A percentile compares a stretch with the other conserved stretches of the same genome.
phyloP scores from a whole-genome alignment of 306 rosid genomes.

The Vachellia collinsii region DNA sequence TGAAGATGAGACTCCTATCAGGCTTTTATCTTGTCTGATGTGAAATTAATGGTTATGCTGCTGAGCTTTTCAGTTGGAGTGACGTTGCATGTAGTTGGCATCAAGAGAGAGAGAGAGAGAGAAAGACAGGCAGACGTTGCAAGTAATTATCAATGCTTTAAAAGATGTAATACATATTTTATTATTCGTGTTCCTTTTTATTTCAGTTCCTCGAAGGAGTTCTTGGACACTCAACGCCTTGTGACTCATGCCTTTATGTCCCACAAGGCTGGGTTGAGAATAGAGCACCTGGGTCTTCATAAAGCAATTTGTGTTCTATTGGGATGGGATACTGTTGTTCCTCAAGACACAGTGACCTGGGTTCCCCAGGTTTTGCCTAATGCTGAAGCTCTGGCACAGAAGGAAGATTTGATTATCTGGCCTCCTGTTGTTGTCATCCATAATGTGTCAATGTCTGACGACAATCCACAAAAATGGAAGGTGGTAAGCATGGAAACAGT shows the following conservation, averaged over 20 bases:
- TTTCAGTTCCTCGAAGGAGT: conserved; percentile 88
- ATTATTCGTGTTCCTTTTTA: conserved; percentile 34
- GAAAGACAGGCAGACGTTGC: too few relatives aligned
- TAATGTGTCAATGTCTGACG: conserved; percentile 73
- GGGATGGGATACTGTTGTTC: conserved; percentile 87
- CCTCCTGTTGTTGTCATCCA: conserved; percentile 81
- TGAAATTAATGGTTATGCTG: not conserved
- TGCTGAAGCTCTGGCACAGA: conserved; percentile 75
- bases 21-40: not conserved
- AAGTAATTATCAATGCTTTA: not conserved
- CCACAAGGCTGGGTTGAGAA: conserved; percentile 77
- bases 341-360: conserved; percentile 81
- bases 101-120: too few relatives aligned
- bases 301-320: conserved; percentile 87
- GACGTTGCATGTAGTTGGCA: not conserved
- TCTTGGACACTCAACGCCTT: conserved; percentile 86
- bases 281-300: conserved; percentile 83
- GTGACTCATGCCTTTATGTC: conserved; percentile 97
- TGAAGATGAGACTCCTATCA: not conserved
- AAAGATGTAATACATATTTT: conserved; percentile 9
- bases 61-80: conserved; percentile 4
- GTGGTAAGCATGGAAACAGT: conserved; percentile 74
- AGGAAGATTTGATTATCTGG: conserved; percentile 96
- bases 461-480: conserved; percentile 78
- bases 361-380: conserved; percentile 73